Evolutionary conservation across 179 eudicot genomes (phyloP).

Genomic region (Silene coronaria): DNA sequence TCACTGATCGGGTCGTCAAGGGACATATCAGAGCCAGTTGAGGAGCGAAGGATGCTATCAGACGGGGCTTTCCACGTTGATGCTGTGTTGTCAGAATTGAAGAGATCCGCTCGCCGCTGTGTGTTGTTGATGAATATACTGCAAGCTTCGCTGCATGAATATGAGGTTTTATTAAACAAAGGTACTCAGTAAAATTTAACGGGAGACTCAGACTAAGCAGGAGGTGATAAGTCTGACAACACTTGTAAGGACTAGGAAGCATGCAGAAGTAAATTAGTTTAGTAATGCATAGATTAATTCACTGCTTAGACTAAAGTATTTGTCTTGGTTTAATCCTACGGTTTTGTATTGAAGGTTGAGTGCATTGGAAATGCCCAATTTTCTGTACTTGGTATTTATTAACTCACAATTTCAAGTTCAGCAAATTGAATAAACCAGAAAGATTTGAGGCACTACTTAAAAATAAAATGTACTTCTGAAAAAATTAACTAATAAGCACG

Average conservation of each 20-base stretch:
- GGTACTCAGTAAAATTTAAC: too few relatives aligned
- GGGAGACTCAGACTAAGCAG: conserved; percentile 4
- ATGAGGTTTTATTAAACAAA: conserved; percentile 13
- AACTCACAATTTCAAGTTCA: neutral
- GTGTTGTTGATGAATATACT: conserved; percentile 55
- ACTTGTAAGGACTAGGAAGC: conserved; percentile 5
- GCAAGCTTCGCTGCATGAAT: conserved; percentile 79
- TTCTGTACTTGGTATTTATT: neutral
- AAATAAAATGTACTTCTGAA: too few relatives aligned
- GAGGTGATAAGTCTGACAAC: conserved; percentile 5
- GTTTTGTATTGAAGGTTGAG: conserved; percentile 9
- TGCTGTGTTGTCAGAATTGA: conserved; percentile 23
- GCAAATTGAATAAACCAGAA: neutral
- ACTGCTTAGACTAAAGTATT: neutral
- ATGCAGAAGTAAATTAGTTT: conserved; percentile 13
- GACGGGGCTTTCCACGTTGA: conserved; percentile 36
- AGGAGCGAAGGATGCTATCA: conserved; percentile 53
- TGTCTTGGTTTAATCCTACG: conserved; percentile 6
- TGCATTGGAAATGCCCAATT: conserved; percentile 11
- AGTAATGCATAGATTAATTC: neutral
- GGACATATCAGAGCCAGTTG: conserved; percentile 80
- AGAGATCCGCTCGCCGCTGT: conserved; percentile 53
- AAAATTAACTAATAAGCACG: neutral
- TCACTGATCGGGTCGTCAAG: conserved; percentile 48
- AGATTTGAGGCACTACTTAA: too few relatives aligned